These are phyloP conservation scores for Tolypocladium ophioglossoides DNA, from an alignment of 2,329 filamentous ascomycete species.

Conservation along the genomic window DNA sequence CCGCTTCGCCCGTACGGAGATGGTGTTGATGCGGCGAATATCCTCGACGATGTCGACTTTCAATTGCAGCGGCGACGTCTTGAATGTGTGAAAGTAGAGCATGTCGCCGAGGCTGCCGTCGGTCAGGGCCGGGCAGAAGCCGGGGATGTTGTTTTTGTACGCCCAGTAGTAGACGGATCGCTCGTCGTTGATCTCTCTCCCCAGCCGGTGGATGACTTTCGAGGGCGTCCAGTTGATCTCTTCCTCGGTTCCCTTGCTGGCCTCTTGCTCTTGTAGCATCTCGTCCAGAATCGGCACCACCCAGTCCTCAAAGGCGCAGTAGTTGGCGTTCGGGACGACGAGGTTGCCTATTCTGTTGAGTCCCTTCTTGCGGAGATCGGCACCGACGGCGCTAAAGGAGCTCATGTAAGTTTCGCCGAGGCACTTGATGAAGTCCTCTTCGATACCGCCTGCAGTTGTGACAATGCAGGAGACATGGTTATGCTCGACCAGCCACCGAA, in stretches of 20 bases:
- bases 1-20: constrained; percentile 76
- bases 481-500: constrained; percentile 89
- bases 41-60: constrained; percentile 89
- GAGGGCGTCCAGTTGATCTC: constrained; percentile 87
- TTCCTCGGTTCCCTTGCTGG: constrained; percentile 55
- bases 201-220: constrained; percentile 80
- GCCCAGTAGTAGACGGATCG: constrained; percentile 95
- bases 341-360: constrained; percentile 95
- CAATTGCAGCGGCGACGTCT: constrained; percentile 69
- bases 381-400: constrained; percentile 68
- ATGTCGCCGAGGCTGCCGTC: constrained; percentile 95
- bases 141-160: constrained; percentile 89
- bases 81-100: constrained; percentile 98
- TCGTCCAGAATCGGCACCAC: constrained; percentile 86
- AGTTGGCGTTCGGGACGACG: constrained; percentile 87
- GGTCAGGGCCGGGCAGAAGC: constrained; percentile 93
- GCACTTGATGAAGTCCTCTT: constrained; percentile 98
- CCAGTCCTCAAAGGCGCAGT: constrained; percentile 98
- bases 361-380: constrained; percentile 69
- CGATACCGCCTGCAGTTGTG: constrained; percentile 87
- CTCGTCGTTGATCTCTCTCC: constrained; percentile 90
- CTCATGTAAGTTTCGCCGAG: constrained; percentile 89
- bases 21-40: constrained; percentile 84
- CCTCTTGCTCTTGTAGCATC: constrained; percentile 91
- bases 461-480: constrained; percentile 88